These are phyloP conservation scores for Ceratobasidium sp. DNA, from an alignment of 1,284 basidiomycete species.

Conservation along the genomic window DNA sequence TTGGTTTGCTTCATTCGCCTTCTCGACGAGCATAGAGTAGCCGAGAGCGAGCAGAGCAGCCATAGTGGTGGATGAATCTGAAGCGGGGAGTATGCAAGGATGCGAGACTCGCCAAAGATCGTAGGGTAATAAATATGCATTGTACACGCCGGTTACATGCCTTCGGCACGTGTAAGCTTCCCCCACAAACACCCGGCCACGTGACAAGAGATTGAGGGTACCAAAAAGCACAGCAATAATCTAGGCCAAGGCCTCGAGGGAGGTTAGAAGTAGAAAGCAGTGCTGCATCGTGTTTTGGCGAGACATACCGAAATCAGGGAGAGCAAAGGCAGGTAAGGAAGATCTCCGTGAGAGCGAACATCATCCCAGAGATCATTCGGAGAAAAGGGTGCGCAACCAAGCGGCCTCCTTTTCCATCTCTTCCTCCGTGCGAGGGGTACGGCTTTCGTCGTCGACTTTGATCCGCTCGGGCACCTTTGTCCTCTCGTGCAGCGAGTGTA, in stretches of 20 bases:
- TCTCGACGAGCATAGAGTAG: constrained; percentile 28
- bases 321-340: not conserved
- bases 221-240: not conserved
- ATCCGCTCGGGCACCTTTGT: constrained; percentile 43
- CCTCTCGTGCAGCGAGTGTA: constrained; percentile 18
- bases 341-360: not conserved
- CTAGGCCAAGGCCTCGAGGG: constrained; percentile 30
- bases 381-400: constrained; percentile 67
- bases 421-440: constrained; percentile 67
- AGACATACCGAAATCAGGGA: not conserved
- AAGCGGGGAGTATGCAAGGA: not conserved
- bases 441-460: constrained; percentile 71
- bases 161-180: constrained; percentile 24
- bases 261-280: not conserved
- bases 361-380: constrained; percentile 19
- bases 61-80: not conserved
- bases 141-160: constrained; percentile 23
- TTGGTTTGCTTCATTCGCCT: constrained; percentile 5
- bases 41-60: constrained; percentile 29
- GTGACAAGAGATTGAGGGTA: constrained; percentile 15
- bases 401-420: constrained; percentile 81
- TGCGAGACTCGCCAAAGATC: not conserved
- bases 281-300: constrained; percentile 3
- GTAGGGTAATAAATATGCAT: constrained; percentile 14
- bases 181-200: constrained; percentile 17